A percentile compares a stretch with the other conserved stretches of the same genome.
These are phyloP conservation scores for Yamadazyma diddensiae DNA, from an alignment of 1,139 yeast species.

Conservation along the genomic window DNA sequence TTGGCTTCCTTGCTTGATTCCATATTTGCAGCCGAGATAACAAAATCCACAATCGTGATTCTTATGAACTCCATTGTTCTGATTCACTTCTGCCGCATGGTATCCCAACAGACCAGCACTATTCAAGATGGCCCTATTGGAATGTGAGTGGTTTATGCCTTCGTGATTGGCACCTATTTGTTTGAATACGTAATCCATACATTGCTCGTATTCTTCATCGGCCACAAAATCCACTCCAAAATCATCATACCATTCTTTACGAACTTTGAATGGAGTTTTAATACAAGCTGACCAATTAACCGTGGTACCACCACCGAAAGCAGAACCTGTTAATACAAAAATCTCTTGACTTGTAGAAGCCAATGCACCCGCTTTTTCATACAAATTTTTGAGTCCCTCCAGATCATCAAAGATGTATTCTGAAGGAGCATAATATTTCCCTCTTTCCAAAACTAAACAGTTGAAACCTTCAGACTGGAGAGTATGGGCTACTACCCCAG, in stretches of 20 bases:
- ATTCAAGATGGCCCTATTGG: constrained; percentile 46
- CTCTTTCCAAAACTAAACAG: constrained; percentile 54
- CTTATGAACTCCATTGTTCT: constrained; percentile 49
- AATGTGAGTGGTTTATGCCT: constrained; percentile 42
- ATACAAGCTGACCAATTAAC: constrained; percentile 63
- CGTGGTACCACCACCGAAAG: constrained; percentile 62
- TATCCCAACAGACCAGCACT: constrained; percentile 51
- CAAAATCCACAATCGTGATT: constrained; percentile 52
- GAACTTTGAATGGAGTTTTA: constrained; percentile 51
- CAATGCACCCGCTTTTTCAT: constrained; percentile 40
- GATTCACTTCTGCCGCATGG: constrained; percentile 38
- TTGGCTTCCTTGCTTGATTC: constrained; percentile 54
- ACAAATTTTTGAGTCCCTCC: constrained; percentile 36
- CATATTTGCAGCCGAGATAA: constrained; percentile 52
- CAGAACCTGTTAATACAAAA: constrained; percentile 50
- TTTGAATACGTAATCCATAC: constrained; percentile 47
- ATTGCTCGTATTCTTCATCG: constrained; percentile 41
- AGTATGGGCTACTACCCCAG: constrained; percentile 56
- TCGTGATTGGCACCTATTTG: constrained; percentile 50
- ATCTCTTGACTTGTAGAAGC: constrained; percentile 35
- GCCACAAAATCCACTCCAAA: constrained; percentile 51
- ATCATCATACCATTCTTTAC: constrained; percentile 54
- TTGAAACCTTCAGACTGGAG: constrained; percentile 44
- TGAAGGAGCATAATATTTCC: constrained; percentile 38
- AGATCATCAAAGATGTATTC: constrained; percentile 39